These are phyloP conservation scores for Piper longum DNA, from an alignment of 164 flowering plant genomes.

Conservation along the genomic window DNA sequence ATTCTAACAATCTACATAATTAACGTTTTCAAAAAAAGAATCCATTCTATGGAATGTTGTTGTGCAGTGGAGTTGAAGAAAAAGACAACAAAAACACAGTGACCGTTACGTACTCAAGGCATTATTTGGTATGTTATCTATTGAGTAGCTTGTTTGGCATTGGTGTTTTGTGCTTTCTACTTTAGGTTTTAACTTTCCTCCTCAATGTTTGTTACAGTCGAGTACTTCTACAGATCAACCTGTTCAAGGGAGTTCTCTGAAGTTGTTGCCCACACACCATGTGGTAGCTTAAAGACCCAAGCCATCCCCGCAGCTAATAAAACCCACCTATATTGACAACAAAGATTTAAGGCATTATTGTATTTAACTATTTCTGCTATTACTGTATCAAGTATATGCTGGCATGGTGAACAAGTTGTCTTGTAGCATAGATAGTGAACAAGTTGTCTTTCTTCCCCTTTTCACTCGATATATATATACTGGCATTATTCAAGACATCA, in stretches of 20 bases:
- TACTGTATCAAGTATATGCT: no score
- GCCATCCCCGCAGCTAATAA: slow-evolving; percentile 9
- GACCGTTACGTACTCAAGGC: slow-evolving; percentile 29
- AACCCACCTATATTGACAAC: slow-evolving; percentile 12
- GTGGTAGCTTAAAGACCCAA: slow-evolving; percentile 25
- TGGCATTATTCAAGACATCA: no score
- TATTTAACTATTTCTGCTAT: no score
- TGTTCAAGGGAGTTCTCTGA: slow-evolving; percentile 16
- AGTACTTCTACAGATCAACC: slow-evolving; percentile 14
- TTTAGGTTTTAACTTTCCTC: neutral
- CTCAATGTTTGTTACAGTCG: neutral
- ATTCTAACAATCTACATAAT: no score
- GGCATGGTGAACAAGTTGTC: no score
- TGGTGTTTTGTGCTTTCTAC: neutral
- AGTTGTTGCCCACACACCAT: slow-evolving; percentile 18
- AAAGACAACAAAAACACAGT: slow-evolving; percentile 24
- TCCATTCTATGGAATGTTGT: no score
- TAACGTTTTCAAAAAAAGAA: no score
- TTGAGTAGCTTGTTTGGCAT: neutral
- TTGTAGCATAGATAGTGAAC: no score
- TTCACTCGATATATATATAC: no score
- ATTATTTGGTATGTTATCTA: slow-evolving; percentile 26
- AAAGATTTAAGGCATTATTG: no score
- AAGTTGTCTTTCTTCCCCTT: no score
- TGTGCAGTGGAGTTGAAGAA: slow-evolving; percentile 38